Evolutionary conservation across 371 early-diverging fungal genomes (phyloP).

Genomic region (Saksenaea vasiformis): DNA sequence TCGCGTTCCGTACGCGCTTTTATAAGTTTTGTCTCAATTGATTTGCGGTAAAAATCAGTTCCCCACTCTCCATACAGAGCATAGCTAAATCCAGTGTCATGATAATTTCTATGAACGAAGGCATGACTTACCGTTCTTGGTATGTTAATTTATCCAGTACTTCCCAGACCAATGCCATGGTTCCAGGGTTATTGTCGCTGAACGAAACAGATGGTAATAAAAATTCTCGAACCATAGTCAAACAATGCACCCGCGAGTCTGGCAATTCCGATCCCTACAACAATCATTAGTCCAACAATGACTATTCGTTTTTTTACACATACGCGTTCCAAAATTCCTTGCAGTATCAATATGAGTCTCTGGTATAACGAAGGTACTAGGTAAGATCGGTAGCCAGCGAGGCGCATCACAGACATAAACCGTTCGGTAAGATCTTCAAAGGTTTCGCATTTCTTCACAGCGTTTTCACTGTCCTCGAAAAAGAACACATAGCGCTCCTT

Average conservation of each 20-base stretch:
- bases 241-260: constrained; percentile 43
- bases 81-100: constrained; percentile 22
- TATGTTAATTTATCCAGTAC: constrained; percentile 65
- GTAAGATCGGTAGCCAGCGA: constrained; percentile 54
- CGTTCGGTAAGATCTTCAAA: constrained; percentile 42
- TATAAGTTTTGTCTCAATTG: constrained; percentile 46
- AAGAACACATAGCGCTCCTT: constrained; percentile 56
- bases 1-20: constrained; percentile 62
- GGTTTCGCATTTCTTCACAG: constrained; percentile 16
- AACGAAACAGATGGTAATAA: constrained; percentile 79
- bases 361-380: constrained; percentile 47
- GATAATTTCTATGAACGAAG: neutral
- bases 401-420: constrained; percentile 50
- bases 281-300: neutral
- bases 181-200: constrained; percentile 68
- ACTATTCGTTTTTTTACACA: neutral
- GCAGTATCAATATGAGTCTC: constrained; percentile 43
- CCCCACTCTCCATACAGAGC: constrained; percentile 87
- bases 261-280: constrained; percentile 23
- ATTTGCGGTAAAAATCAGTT: constrained; percentile 54
- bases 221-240: constrained; percentile 65
- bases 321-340: constrained; percentile 37
- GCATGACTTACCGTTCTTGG: constrained; percentile 54
- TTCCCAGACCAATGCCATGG: constrained; percentile 77
- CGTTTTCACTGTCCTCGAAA: constrained; percentile 31